Percentiles rank a stretch among this genome's conserved stretches.
phyloP scores from a whole-genome alignment of 78 protist genomes.

The Dictyostelium citrinum region DNA sequence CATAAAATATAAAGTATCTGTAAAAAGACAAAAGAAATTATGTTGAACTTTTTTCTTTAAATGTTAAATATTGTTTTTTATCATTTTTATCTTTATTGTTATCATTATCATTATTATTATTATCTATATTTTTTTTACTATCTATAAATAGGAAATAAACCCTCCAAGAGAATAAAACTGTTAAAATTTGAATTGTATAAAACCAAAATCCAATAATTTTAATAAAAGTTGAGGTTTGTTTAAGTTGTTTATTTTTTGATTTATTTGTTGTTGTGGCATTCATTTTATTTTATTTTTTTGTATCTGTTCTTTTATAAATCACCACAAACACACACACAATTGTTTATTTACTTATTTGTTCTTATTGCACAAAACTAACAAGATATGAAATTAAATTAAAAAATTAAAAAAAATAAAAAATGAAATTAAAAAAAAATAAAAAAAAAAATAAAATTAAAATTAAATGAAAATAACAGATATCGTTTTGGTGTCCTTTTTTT shows the following conservation, averaged over 20 bases:
- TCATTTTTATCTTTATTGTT: neutral
- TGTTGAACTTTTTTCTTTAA: constrained; percentile 41
- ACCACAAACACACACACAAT: neutral
- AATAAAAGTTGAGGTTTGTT: neutral
- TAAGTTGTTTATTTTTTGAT: neutral
- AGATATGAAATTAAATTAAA: neutral
- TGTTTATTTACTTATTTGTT: neutral
- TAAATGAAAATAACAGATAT: neutral
- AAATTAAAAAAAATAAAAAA: neutral
- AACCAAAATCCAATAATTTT: neutral
- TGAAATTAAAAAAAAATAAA: neutral
- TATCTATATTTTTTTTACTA: neutral
- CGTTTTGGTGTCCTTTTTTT: neutral
- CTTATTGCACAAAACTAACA: neutral
- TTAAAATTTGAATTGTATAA: neutral
- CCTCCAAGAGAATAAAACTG: constrained; percentile 16
- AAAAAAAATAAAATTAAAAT: neutral
- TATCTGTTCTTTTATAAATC: neutral
- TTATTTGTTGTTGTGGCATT: neutral
- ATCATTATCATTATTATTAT: neutral
- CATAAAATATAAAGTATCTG: neutral
- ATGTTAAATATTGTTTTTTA: neutral
- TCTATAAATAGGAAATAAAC: neutral
- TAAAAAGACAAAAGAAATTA: neutral
- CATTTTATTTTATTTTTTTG: neutral